phyloP scores from a whole-genome alignment of 805 yeast genomes.

The Danielia reshetovae region DNA sequence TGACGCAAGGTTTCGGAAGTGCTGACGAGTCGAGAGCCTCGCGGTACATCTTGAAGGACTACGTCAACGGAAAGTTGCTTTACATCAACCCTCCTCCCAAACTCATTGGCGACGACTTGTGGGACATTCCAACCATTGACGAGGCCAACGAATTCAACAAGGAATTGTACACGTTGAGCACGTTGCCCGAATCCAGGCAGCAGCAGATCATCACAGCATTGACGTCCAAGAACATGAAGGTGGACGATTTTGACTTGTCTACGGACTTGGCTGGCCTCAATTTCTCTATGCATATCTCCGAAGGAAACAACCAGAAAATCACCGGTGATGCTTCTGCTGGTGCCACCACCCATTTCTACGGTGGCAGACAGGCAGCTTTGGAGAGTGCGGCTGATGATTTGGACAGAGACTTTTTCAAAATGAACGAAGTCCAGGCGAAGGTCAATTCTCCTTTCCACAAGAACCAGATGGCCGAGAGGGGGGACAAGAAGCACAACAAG shows the following conservation, averaged over 20 bases:
- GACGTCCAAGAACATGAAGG: constrained; percentile 46
- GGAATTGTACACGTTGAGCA: constrained; percentile 63
- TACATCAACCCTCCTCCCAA: constrained; percentile 86
- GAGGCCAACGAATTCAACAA: constrained; percentile 57
- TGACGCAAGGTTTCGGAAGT: constrained; percentile 95
- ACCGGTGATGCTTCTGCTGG: constrained; percentile 17
- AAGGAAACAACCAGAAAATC: constrained; percentile 16
- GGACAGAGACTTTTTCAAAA: constrained; percentile 80
- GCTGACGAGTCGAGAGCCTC: constrained; percentile 97
- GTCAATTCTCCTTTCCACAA: constrained; percentile 73
- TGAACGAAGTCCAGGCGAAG: constrained; percentile 61
- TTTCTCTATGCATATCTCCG: constrained; percentile 72
- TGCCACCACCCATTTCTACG: constrained; percentile 53
- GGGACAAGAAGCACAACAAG: constrained; percentile 63
- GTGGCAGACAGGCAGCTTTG: constrained; percentile 80
- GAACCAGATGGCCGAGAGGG: constrained; percentile 19
- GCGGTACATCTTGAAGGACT: constrained; percentile 87
- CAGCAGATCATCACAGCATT: constrained; percentile 69
- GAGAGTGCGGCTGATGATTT: constrained; percentile 76
- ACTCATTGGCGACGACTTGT: constrained; percentile 52
- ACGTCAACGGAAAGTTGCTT: constrained; percentile 85
- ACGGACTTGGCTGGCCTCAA: constrained; percentile 68
- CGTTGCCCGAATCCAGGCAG: constrained; percentile 68
- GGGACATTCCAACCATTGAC: constrained; percentile 45
- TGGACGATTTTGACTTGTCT: constrained; percentile 58